Evolutionary conservation across 169 alveolate genomes (phyloP).

Genomic region (Plasmodium cynomolgi): DNA sequence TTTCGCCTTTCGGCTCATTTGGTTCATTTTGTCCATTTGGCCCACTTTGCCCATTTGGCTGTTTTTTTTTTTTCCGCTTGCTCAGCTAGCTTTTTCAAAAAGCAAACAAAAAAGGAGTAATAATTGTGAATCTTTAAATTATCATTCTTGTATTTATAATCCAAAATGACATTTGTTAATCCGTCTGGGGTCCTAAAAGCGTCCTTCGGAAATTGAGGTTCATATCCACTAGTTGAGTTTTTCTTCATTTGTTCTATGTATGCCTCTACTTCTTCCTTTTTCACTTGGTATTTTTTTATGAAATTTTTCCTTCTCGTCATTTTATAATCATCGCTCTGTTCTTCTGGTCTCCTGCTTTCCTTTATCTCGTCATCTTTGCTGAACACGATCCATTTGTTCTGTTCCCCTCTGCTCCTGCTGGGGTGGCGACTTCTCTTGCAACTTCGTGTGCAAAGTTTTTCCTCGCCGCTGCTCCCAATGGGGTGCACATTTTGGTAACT

Average conservation of each 20-base stretch:
- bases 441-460: neutral
- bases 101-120: constrained; percentile 59
- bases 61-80: neutral
- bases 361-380: neutral
- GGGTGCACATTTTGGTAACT: neutral
- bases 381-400: neutral
- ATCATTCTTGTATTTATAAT: constrained; percentile 73
- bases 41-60: too few relatives aligned
- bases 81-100: constrained; percentile 45
- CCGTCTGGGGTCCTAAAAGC: constrained; percentile 75
- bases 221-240: constrained; percentile 60
- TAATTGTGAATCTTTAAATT: constrained; percentile 63
- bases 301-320: constrained; percentile 21
- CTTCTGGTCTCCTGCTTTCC: neutral
- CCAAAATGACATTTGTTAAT: constrained; percentile 58
- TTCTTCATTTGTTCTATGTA: constrained; percentile 35
- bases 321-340: constrained; percentile 34
- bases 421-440: neutral
- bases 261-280: constrained; percentile 45
- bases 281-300: constrained; percentile 54
- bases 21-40: neutral
- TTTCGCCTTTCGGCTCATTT: neutral
- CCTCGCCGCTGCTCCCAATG: neutral
- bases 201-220: constrained; percentile 69
- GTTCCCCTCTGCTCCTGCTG: neutral